Conservation (phyloP, 1,284 basidiomycete species). For the Phylloporus sp. region DNA sequence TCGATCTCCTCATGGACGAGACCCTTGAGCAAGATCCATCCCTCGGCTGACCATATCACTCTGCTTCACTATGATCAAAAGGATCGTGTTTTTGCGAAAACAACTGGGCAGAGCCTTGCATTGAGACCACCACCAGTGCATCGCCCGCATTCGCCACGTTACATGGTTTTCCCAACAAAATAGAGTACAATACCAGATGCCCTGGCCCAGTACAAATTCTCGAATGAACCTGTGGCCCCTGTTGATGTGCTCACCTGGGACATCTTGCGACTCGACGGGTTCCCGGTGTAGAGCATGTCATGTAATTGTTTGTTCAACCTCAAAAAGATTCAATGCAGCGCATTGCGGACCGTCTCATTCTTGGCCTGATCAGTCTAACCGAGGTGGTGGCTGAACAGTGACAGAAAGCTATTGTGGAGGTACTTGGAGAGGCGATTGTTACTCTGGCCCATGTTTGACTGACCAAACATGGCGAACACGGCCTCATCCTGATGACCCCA, state of each 20-base stretch:
- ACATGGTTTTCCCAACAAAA: slow-evolving; percentile 73
- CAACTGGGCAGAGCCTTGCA: too few species aligned
- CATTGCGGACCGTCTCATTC: slow-evolving; percentile 68
- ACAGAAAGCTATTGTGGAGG: slow-evolving; percentile 80
- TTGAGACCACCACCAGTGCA: too few species aligned
- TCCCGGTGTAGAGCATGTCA: slow-evolving; percentile 57
- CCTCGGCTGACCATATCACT: too few species aligned
- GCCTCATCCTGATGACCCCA: slow-evolving; percentile 80
- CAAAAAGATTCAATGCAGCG: slow-evolving; percentile 85
- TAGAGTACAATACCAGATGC: slow-evolving; percentile 91
- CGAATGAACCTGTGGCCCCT: slow-evolving; percentile 35
- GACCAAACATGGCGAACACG: slow-evolving; percentile 97
- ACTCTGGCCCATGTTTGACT: slow-evolving; percentile 66
- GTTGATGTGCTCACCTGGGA: slow-evolving; percentile 64
- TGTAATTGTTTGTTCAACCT: slow-evolving; percentile 81
- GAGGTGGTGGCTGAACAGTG: slow-evolving; percentile 64
- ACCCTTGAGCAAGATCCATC: too few species aligned
- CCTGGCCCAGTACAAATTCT: slow-evolving; percentile 65
- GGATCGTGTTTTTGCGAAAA: too few species aligned
- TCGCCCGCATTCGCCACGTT: too few species aligned
- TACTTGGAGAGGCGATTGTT: slow-evolving; percentile 76
- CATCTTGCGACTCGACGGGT: slow-evolving; percentile 60
- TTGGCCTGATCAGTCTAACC: slow-evolving; percentile 37
- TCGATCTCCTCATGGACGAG: too few species aligned
- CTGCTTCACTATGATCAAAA: too few species aligned